Evolutionary conservation across 2,329 filamentous ascomycete species (phyloP).

Genomic region (Venturia aucupariae): DNA sequence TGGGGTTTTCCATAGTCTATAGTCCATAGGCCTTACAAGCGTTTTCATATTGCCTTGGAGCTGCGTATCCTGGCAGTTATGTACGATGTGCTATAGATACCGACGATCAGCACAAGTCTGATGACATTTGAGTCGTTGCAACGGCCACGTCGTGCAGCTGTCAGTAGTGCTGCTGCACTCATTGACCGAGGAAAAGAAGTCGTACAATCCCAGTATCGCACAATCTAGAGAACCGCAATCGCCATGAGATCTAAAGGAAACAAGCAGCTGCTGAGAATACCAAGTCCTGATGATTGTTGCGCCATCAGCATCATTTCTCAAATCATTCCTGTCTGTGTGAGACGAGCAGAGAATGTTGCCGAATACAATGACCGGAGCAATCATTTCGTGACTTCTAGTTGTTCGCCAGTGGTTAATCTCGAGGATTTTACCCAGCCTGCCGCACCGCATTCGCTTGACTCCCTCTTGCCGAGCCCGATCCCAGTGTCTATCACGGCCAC

Average conservation of each 20-base stretch:
- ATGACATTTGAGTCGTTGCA: background rate
- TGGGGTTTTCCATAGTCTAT: background rate
- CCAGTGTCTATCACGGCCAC: constrained; percentile 2
- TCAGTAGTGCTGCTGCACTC: too few species aligned
- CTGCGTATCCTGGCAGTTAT: background rate
- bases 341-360: background rate
- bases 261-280: background rate
- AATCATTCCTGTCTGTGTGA: background rate
- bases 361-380: background rate
- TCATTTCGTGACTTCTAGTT: background rate
- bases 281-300: background rate
- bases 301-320: background rate
- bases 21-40: too few species aligned
- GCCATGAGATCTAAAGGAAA: background rate
- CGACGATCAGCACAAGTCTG: background rate
- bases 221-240: background rate
- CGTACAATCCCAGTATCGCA: background rate
- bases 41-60: background rate
- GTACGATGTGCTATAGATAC: background rate
- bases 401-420: background rate
- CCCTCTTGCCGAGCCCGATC: background rate
- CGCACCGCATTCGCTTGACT: background rate
- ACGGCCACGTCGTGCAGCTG: background rate
- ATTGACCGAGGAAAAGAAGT: background rate
- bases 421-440: background rate